Percentiles rank a stretch among this genome's conserved stretches.
These are phyloP conservation scores for Gossypium aridum DNA, from an alignment of 441 rosid species.

Conservation along the genomic window DNA sequence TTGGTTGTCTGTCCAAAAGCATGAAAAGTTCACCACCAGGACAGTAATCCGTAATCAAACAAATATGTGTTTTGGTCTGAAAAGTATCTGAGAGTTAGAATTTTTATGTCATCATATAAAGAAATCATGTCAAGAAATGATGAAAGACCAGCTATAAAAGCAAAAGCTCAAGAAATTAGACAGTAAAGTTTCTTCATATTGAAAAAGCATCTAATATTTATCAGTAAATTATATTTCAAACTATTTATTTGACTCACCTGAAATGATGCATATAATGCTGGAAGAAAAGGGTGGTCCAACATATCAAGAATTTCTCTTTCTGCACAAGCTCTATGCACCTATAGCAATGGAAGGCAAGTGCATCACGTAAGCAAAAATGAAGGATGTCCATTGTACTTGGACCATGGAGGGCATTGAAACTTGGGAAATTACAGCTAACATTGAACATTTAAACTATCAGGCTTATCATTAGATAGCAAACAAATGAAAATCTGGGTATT, in stretches of 20 bases:
- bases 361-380: background rate
- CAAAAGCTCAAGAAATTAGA: background rate
- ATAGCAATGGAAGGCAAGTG: conserved; percentile 8
- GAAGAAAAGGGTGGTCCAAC: conserved; percentile 98
- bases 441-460: background rate
- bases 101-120: background rate
- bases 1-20: conserved; percentile 84
- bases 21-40: conserved; percentile 94
- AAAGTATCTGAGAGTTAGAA: conserved; percentile 15
- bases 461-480: background rate
- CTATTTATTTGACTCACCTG: conserved; percentile 45
- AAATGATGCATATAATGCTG: conserved; percentile 94
- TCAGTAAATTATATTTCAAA: background rate
- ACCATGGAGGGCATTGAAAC: conserved; percentile 2
- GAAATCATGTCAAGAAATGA: background rate
- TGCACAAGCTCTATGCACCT: conserved; percentile 99
- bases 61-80: conserved; percentile 94
- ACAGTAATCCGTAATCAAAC: conserved; percentile 91
- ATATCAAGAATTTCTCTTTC: conserved; percentile 90
- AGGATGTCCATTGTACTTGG: background rate
- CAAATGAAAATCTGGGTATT: background rate
- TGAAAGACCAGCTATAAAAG: background rate
- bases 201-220: conserved; percentile 1
- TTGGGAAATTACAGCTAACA: background rate
- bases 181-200: background rate